These are phyloP conservation scores for Diaporthe humulicola DNA, from an alignment of 2,329 filamentous ascomycete genomes.

Conservation along the genomic window DNA sequence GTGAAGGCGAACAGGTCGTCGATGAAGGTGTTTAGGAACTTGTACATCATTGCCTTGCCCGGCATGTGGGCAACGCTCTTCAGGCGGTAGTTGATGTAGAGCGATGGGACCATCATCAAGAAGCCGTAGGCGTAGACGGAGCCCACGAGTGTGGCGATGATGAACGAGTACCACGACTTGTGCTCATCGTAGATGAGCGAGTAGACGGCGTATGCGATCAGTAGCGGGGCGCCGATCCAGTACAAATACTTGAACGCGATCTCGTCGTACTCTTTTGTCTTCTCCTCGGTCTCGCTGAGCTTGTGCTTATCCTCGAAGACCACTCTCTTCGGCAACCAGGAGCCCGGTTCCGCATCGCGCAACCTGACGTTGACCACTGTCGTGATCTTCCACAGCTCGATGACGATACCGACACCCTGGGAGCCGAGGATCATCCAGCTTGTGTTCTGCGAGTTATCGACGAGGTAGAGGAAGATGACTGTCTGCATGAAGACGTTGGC, in stretches of 20 bases:
- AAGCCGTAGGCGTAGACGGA: constrained; percentile 99
- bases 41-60: constrained; percentile 95
- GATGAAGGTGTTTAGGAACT: constrained; percentile 98
- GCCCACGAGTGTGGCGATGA: constrained; percentile 94
- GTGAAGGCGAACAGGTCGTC: constrained; percentile 99
- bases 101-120: constrained; percentile 96
- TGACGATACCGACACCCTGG: constrained; percentile 83
- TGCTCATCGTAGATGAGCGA: constrained; percentile 92
- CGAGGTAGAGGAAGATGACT: constrained; percentile 94
- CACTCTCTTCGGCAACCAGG: constrained; percentile 82
- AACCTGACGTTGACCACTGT: constrained; percentile 92
- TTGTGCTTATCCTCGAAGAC: constrained; percentile 97
- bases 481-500: constrained; percentile 98
- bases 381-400: constrained; percentile 92
- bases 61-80: constrained; percentile 98
- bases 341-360: constrained; percentile 75
- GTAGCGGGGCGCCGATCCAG: constrained; percentile 87
- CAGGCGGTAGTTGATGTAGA: constrained; percentile 99
- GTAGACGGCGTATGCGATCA: constrained; percentile 91
- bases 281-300: constrained; percentile 93
- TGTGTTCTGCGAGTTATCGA: constrained; percentile 98
- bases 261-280: constrained; percentile 98
- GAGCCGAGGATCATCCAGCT: constrained; percentile 99
- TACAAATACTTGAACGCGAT: constrained; percentile 99
- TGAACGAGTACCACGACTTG: constrained; percentile 98